Evolutionary conservation across 441 rosid species (phyloP), one percentile per base, ranked within the genome.

Genomic region (Syzygium malaccense): DNA sequence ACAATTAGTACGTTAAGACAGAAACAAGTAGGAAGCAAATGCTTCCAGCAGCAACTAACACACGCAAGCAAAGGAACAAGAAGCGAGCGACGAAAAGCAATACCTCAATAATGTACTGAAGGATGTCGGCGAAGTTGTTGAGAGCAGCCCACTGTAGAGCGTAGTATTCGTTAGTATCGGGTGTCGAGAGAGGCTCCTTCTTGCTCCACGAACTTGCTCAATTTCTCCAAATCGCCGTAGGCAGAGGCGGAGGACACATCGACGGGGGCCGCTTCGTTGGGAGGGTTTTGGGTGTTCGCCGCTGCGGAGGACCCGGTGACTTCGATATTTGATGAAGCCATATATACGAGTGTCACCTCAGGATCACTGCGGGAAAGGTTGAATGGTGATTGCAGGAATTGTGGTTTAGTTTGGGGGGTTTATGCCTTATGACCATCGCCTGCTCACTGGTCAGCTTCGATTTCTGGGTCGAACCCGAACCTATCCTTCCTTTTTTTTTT

Each of bases 61-160:
- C 78, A 18, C 56, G 56, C 55, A 15, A 2, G 55, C 18, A 15
- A 54, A 54, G 54, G 56, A 55, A 28, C 5, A 66, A 66, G 78
- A 66, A 26, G 32, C 78, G 32, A 32, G 78, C 80, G n/a, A 48
- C 37, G 30, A 45, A 85, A 51, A 19, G 41, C 53, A 55, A 25
- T 93, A 96, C 99, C 93, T 96, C 94, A 86, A 95, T 88, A 84
- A 96, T 95, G 86, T 94, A 97, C 32, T 91, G 95, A 55, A 91
- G 95, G 53, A 94, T 89, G 87, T 95, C 92, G 51, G 94, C 66
- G 86, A 92, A 95, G 88, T 94, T 95, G 92, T 95, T 96, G 26
- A 97, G 96, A 78, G 98, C 91, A 37, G 98, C 98, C 99, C 99
- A 97, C 30, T 96, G 99, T 64, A 97, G 94, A 86, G 98, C 93